phyloP scores from a whole-genome alignment of 225 moss, liverwort and hornwort species.

The Asterella californica region DNA sequence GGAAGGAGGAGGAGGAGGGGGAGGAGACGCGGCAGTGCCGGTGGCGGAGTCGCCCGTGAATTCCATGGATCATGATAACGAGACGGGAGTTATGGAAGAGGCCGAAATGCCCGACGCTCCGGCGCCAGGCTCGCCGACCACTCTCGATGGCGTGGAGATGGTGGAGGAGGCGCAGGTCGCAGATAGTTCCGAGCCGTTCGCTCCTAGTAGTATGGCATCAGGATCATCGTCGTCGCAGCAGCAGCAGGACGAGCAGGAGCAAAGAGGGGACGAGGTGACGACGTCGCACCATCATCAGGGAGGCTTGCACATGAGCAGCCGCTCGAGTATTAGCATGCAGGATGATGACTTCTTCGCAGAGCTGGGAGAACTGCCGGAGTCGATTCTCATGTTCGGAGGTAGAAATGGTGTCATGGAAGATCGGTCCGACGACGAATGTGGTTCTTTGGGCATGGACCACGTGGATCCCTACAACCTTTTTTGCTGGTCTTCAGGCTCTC shows the following conservation, averaged over 20 bases:
- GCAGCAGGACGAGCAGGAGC: constrained; percentile 3
- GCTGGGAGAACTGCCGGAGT: constrained; percentile 48
- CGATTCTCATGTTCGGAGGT: constrained; percentile 35
- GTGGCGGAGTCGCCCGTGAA: constrained; percentile 29
- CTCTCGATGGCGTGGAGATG: constrained; percentile 2
- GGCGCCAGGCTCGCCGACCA: constrained; percentile 11
- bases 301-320: constrained; percentile 17
- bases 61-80: constrained; percentile 25
- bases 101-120: constrained; percentile 11
- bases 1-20: neutral
- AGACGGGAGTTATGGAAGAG: constrained; percentile 25
- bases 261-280: constrained; percentile 17
- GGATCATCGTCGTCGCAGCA: neutral
- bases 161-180: constrained; percentile 26
- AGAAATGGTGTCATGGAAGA: constrained; percentile 43
- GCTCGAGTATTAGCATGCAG: constrained; percentile 35
- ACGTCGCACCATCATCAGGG: constrained; percentile 15
- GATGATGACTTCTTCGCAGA: constrained; percentile 55
- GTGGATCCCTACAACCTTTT: constrained; percentile 55
- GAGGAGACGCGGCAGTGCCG: neutral
- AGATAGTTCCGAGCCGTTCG: constrained; percentile 28
- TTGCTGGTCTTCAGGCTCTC: constrained; percentile 42
- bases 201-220: neutral
- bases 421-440: constrained; percentile 45
- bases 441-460: constrained; percentile 29